Percentiles rank a stretch among this genome's conserved stretches.
These are phyloP conservation scores for Ustulina deusta DNA, from an alignment of 2,329 filamentous ascomycete species.

Conservation along the genomic window DNA sequence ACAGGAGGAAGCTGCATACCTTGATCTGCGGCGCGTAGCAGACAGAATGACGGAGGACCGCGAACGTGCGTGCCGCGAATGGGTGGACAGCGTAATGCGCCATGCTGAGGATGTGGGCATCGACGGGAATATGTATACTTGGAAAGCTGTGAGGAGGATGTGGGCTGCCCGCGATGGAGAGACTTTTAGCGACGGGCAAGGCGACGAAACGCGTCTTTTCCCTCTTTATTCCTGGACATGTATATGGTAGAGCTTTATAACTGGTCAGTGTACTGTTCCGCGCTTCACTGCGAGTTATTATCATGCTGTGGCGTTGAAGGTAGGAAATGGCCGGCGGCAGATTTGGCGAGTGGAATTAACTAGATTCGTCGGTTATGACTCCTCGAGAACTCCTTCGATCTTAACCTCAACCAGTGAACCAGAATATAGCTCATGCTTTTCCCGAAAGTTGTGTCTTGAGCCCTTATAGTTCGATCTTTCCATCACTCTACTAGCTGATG, in stretches of 20 bases:
- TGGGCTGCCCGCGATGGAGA: slow-evolving; percentile 37
- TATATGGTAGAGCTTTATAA: slow-evolving; percentile 38
- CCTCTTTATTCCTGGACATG: slow-evolving; percentile 35
- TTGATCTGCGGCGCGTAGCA: slow-evolving; percentile 35
- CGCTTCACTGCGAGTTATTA: slow-evolving; percentile 34
- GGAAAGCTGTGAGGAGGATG: slow-evolving; percentile 37
- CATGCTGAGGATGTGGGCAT: slow-evolving; percentile 36
- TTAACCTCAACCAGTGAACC: slow-evolving; percentile 33
- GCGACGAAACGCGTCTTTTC: slow-evolving; percentile 38
- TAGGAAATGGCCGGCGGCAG: slow-evolving; percentile 35
- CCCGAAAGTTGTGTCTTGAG: slow-evolving; percentile 32
- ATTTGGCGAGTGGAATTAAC: slow-evolving; percentile 34
- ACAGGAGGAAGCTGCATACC: slow-evolving; percentile 36
- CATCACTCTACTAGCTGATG: slow-evolving; percentile 34
- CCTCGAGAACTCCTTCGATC: slow-evolving; percentile 34
- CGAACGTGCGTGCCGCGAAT: slow-evolving; percentile 37
- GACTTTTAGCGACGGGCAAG: slow-evolving; percentile 36
- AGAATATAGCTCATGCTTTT: slow-evolving; percentile 35
- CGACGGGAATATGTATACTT: slow-evolving; percentile 36
- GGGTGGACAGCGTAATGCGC: slow-evolving; percentile 37
- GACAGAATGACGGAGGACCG: slow-evolving; percentile 38
- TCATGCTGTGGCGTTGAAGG: slow-evolving; percentile 37
- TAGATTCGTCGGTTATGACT: slow-evolving; percentile 33
- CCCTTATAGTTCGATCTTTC: slow-evolving; percentile 31
- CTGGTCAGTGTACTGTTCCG: slow-evolving; percentile 35